phyloP scores from a whole-genome alignment of 176 grass and related monocot genomes.

The Pharus latifolius region DNA sequence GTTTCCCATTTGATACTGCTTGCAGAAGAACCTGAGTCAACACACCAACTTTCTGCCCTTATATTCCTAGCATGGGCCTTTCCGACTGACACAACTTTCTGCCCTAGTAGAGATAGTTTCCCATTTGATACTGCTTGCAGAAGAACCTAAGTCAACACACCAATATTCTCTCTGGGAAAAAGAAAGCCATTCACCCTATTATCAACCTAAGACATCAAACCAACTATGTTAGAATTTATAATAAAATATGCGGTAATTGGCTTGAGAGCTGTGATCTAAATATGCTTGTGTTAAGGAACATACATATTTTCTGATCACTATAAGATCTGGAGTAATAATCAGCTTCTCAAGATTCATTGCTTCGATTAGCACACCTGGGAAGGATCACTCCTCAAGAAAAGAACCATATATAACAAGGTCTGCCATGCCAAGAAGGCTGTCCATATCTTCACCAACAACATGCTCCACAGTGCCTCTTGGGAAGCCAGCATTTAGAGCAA shows the following conservation, averaged over 20 bases:
- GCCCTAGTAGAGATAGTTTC: slow-evolving; percentile 48
- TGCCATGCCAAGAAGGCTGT: slow-evolving; percentile 45
- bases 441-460: slow-evolving; percentile 43
- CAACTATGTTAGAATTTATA: slow-evolving; percentile 9
- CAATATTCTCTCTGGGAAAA: slow-evolving; percentile 54
- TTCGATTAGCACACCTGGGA: slow-evolving; percentile 65
- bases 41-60: too few relatives aligned
- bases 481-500: slow-evolving; percentile 61
- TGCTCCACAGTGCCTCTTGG: slow-evolving; percentile 46
- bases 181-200: slow-evolving; percentile 78
- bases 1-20: too few relatives aligned
- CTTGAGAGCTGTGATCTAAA: slow-evolving; percentile 4
- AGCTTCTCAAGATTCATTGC: slow-evolving; percentile 87
- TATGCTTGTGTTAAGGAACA: neutral
- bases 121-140: slow-evolving; percentile 52
- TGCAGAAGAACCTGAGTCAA: too few relatives aligned
- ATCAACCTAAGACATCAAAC: slow-evolving; percentile 61
- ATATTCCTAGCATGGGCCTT: slow-evolving; percentile 79
- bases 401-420: slow-evolving; percentile 86
- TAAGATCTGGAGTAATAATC: slow-evolving; percentile 79
- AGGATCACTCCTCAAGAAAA: slow-evolving; percentile 83
- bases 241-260: slow-evolving; percentile 4
- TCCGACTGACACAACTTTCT: slow-evolving; percentile 61
- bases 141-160: slow-evolving; percentile 48
- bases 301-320: slow-evolving; percentile 89